phyloP scores from a whole-genome alignment of 176 grass and related monocot genomes.

The Oryza officinalis region DNA sequence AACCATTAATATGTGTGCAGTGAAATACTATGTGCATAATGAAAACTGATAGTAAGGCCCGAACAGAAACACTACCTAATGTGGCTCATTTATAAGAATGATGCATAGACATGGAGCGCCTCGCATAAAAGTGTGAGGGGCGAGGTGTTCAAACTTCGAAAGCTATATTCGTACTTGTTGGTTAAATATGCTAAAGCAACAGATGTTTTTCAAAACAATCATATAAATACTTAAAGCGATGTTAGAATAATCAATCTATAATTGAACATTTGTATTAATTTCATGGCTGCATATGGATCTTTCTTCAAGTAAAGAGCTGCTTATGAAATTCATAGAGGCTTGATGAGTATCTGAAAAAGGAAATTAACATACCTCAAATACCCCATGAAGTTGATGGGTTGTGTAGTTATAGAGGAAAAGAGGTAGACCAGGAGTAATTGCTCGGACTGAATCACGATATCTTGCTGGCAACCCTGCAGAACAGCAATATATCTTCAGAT shows the following conservation, averaged over 20 bases:
- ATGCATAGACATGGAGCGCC: not conserved
- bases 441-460: constrained; percentile 97
- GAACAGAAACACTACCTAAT: no score
- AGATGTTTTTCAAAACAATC: not conserved
- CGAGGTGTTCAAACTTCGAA: not conserved
- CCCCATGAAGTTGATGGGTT: constrained; percentile 94
- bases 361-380: constrained; percentile 76
- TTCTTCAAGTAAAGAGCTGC: not conserved
- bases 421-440: constrained; percentile 93
- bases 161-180: not conserved
- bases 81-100: not conserved
- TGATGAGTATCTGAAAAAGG: not conserved
- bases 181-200: not conserved
- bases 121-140: not conserved
- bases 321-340: not conserved
- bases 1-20: not conserved
- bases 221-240: not conserved
- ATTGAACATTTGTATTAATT: not conserved
- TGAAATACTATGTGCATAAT: not conserved
- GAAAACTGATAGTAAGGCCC: not conserved
- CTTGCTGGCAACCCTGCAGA: constrained; percentile 87
- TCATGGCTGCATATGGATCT: not conserved
- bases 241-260: constrained; percentile 19
- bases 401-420: constrained; percentile 99
- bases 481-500: constrained; percentile 26